These are phyloP conservation scores for Calonectria hongkongensis DNA, from an alignment of 2,329 filamentous ascomycete species.

Conservation along the genomic window DNA sequence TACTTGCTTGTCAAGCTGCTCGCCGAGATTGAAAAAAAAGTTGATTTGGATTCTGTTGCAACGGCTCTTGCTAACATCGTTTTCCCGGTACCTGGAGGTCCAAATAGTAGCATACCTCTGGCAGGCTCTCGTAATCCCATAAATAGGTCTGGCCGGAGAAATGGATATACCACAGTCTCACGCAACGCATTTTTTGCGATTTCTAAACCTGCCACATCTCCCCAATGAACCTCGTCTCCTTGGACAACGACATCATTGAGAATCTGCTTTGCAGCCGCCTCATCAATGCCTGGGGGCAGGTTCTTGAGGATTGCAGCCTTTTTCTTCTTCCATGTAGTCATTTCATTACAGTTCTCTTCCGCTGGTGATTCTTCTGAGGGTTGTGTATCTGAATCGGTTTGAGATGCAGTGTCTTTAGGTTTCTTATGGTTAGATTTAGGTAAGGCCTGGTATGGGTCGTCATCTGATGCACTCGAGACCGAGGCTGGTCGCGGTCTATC, in stretches of 20 bases:
- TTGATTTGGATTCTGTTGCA: slow-evolving; percentile 94
- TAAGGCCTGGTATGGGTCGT: slow-evolving; percentile 47
- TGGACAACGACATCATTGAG: slow-evolving; percentile 96
- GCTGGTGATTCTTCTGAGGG: slow-evolving; percentile 66
- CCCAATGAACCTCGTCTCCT: slow-evolving; percentile 96
- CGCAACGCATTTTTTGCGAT: slow-evolving; percentile 93
- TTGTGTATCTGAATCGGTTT: slow-evolving; percentile 68
- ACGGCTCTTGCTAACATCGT: slow-evolving; percentile 96
- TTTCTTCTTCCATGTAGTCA: slow-evolving; percentile 75
- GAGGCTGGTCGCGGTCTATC: slow-evolving; percentile 49
- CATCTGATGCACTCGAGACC: slow-evolving; percentile 54
- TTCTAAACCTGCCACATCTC: slow-evolving; percentile 92
- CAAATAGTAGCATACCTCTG: slow-evolving; percentile 95
- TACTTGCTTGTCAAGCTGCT: slow-evolving; percentile 97
- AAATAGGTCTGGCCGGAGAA: slow-evolving; percentile 95
- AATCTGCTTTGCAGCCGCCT: slow-evolving; percentile 89
- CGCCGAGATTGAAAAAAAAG: slow-evolving; percentile 97
- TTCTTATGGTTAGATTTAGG: slow-evolving; percentile 55
- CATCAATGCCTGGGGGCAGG: slow-evolving; percentile 88
- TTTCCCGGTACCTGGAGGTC: slow-evolving; percentile 97
- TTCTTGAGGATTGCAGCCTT: slow-evolving; percentile 82
- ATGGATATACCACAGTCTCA: slow-evolving; percentile 97
- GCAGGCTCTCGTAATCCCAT: slow-evolving; percentile 96
- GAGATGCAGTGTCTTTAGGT: slow-evolving; percentile 57
- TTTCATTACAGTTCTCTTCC: slow-evolving; percentile 62